Evolutionary conservation across 2,329 filamentous ascomycete species (phyloP), one percentile per base, ranked within the genome.

Genomic region (Phialophora expanda): DNA sequence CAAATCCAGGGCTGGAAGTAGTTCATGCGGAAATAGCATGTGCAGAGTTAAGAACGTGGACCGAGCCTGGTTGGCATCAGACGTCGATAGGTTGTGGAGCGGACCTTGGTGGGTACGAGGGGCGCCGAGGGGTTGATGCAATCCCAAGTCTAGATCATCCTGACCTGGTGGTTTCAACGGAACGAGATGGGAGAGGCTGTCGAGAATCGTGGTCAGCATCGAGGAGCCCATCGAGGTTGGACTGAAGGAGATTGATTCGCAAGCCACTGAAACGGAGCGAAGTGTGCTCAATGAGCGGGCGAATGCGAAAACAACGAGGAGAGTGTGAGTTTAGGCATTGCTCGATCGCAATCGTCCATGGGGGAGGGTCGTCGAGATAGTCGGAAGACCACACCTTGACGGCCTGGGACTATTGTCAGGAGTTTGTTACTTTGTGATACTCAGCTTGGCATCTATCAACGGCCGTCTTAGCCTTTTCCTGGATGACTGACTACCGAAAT

Each of bases 1-100:
- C 0, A 98, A 83, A 76, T 98, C 93, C 2, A 99, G 83, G 0
- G 94, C 92, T 2, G 92, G 91, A 0, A 97, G 87, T 1, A 97
- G 80, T 61, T 92, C 85, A 69, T 87, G 86, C 0, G 93, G 93
- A 74, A 96, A 96, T 14, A 97, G 80, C 38, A 92, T 90, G 78
- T 97, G 93, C 0, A 97, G 85, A 0, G 91, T 92, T 1, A 92
- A 81, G n/a, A 97, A 81, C 17, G 90, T 79, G 9, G 62, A 56
- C 28, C 62, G 69, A 8, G 67, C 70, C 9, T 58, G 55, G 12
- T 57, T 44, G n/a, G 30, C 28, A 17, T 66, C 61, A 28, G 53
- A 12, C 14, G 24, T 7, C 2, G 65, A 62, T 3, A 69, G 62
- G 3, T 38, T 62, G 20, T 64, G 56, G 24, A 60, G 50, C 6